Conservation (phyloP, 2,329 filamentous ascomycete species). For the Geosmithia flava region DNA sequence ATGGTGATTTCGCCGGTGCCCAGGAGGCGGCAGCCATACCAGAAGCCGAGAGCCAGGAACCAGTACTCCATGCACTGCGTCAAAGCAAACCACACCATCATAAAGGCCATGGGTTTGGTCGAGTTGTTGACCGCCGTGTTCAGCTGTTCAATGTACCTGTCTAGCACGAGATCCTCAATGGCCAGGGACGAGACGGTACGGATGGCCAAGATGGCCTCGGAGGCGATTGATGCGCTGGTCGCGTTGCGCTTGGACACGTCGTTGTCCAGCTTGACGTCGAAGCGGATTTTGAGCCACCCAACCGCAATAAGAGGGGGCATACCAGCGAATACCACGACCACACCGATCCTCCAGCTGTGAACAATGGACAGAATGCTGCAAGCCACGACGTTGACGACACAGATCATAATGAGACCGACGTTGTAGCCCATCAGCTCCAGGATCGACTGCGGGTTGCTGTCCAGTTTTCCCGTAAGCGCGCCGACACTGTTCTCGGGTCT, state of each 20-base stretch:
- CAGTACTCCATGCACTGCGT: constrained; percentile 60
- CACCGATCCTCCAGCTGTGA: constrained; percentile 56
- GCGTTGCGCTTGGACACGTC: constrained; percentile 81
- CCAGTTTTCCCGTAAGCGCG: constrained; percentile 50
- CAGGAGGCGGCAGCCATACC: constrained; percentile 70
- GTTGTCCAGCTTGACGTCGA: constrained; percentile 67
- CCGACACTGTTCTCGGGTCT: constrained; percentile 80
- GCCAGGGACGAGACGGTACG: constrained; percentile 44
- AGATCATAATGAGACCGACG: constrained; percentile 18
- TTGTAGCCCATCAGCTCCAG: constrained; percentile 30
- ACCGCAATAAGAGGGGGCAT: constrained; percentile 53
- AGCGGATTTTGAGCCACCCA: constrained; percentile 30
- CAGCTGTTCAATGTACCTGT: constrained; percentile 24
- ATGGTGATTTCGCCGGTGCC: constrained; percentile 46
- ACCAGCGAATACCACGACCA: constrained; percentile 50
- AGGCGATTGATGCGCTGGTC: constrained; percentile 57
- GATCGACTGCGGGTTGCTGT: constrained; percentile 23
- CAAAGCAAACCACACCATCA: constrained; percentile 23
- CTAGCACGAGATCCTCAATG: constrained; percentile 18
- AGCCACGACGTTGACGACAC: constrained; percentile 14
- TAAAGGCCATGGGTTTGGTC: constrained; percentile 14
- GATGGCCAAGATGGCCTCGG: constrained; percentile 49
- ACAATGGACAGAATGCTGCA: constrained; percentile 45
- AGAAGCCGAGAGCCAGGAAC: constrained; percentile 81
- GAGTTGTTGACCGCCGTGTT: constrained; percentile 14